A percentile compares a stretch with the other conserved stretches of the same genome.
Evolutionary conservation across 1,284 basidiomycete genomes (phyloP).

Genomic region (Trichosporon ovoides): DNA sequence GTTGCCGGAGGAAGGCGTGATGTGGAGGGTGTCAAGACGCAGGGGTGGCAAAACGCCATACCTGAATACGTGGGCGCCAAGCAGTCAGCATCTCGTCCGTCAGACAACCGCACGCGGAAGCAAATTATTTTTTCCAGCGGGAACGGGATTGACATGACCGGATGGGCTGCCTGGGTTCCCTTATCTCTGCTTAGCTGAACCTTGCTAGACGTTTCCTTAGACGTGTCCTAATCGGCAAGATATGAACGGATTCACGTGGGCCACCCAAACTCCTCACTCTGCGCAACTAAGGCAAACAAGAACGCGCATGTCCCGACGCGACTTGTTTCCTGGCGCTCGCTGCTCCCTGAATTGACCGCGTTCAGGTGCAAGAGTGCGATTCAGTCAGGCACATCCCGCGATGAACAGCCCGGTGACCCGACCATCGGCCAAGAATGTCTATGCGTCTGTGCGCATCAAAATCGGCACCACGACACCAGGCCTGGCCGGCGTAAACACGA

Average conservation of each 20-base stretch:
- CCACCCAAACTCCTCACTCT: too few species aligned
- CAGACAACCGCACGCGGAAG: background rate
- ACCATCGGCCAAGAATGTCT: too few species aligned
- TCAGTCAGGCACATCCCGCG: too few species aligned
- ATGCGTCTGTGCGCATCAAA: too few species aligned
- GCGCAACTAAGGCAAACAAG: background rate
- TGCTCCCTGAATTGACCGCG: too few species aligned
- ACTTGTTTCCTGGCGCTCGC: background rate
- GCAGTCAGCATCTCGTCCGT: background rate
- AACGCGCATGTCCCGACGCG: background rate
- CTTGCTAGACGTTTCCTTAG: too few species aligned
- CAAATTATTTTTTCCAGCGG: slow-evolving; percentile 5
- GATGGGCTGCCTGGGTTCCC: too few species aligned
- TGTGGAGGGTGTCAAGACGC: slow-evolving; percentile 1
- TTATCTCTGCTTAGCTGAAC: background rate
- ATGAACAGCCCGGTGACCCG: too few species aligned
- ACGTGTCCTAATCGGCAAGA: too few species aligned
- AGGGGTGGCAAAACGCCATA: slow-evolving; percentile 6
- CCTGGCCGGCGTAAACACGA: too few species aligned
- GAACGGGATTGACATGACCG: background rate
- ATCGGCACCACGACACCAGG: too few species aligned
- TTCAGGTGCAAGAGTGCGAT: too few species aligned
- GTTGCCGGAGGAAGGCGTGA: background rate
- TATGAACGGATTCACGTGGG: background rate
- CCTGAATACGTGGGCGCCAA: background rate